Evolutionary conservation across 768 basidiomycete species (phyloP).

Genomic region (Trametopsis cervina): DNA sequence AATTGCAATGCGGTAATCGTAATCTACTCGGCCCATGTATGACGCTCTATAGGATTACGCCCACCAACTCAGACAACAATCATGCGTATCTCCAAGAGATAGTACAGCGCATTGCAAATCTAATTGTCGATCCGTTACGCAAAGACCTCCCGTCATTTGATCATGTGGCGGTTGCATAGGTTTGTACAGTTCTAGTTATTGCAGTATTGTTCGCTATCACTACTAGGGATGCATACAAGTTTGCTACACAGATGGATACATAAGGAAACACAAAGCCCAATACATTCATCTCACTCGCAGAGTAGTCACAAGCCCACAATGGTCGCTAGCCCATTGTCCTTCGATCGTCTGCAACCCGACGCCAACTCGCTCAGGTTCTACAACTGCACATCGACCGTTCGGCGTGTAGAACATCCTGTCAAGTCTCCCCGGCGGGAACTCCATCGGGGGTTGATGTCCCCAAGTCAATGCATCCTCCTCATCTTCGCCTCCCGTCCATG

Average conservation of each 20-base stretch:
- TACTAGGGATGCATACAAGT: not conserved
- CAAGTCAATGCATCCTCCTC: conserved; percentile 52
- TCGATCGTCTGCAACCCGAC: conserved; percentile 38
- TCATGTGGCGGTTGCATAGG: no score
- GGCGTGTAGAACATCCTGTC: conserved; percentile 61
- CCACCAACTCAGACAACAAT: not conserved
- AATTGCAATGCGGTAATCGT: not conserved
- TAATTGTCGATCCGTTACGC: not conserved
- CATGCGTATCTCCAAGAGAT: not conserved
- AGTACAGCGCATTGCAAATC: not conserved
- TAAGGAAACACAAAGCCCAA: not conserved
- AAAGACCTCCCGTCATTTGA: no score
- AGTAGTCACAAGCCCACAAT: conserved; percentile 49
- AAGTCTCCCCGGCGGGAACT: conserved; percentile 46
- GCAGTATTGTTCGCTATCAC: no score
- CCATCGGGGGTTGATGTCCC: conserved; percentile 52
- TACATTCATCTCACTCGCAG: conserved; percentile 23
- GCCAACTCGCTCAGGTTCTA: conserved; percentile 49
- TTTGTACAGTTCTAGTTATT: no score
- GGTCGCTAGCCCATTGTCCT: conserved; percentile 58
- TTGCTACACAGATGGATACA: not conserved
- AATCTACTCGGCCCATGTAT: not conserved
- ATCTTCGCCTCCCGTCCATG: conserved; percentile 42
- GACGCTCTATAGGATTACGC: not conserved
- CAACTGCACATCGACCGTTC: conserved; percentile 39